Evolutionary conservation across 306 rosid genomes (phyloP).

Genomic region (Alnus rubra): DNA sequence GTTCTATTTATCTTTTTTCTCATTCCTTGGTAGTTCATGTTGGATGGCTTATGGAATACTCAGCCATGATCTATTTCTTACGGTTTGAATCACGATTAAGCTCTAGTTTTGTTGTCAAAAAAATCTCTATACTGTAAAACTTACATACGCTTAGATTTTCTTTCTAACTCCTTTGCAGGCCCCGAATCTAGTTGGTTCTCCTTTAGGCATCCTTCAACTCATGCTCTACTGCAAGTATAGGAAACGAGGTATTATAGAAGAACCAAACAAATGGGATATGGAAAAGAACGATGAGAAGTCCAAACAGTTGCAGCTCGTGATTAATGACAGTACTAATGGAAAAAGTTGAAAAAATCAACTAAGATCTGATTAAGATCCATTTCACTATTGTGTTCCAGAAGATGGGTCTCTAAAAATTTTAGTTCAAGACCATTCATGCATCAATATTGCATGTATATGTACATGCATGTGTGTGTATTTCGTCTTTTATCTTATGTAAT

Average conservation of each 20-base stretch:
- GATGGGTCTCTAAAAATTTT: neutral
- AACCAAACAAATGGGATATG: constrained; percentile 31
- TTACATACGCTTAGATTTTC: neutral
- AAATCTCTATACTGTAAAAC: neutral
- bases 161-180: constrained; percentile 39
- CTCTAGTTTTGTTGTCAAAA: neutral
- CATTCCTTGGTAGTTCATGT: constrained; percentile 56
- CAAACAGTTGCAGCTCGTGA: constrained; percentile 31
- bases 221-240: constrained; percentile 64
- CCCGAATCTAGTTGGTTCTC: constrained; percentile 69
- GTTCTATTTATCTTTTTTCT: constrained; percentile 67
- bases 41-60: constrained; percentile 79
- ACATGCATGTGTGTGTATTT: neutral
- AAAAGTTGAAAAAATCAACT: constrained; percentile 12
- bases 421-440: neutral
- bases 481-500: neutral
- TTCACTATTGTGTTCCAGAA: neutral
- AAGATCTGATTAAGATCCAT: constrained; percentile 23
- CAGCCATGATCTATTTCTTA: constrained; percentile 62
- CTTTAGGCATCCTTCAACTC: constrained; percentile 64
- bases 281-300: constrained; percentile 41
- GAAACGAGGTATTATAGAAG: constrained; percentile 37
- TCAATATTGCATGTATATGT: constrained; percentile 7
- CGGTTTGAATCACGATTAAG: constrained; percentile 44
- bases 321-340: constrained; percentile 10